Conservation (phyloP, 352 stramenopile species). For the Pythium rhizo-oryzae region DNA sequence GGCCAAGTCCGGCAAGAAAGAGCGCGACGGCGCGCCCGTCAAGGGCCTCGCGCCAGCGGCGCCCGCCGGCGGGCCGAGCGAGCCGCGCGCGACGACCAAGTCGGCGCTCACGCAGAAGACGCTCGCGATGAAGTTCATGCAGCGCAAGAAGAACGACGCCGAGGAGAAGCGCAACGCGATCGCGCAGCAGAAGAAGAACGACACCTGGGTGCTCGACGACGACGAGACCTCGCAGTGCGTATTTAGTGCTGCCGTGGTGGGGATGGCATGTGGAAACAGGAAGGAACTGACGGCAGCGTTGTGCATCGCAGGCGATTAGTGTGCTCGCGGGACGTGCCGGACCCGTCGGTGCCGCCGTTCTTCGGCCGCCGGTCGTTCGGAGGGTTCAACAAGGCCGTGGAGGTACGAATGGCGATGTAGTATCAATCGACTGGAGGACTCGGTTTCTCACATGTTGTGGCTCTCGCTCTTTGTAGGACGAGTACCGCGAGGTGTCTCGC, state of each 20-base stretch:
- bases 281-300: not conserved
- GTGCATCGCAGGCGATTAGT: constrained; percentile 38
- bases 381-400: constrained; percentile 80
- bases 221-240: constrained; percentile 26
- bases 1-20: constrained; percentile 3
- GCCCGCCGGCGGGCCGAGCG: constrained; percentile 10
- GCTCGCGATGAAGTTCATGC: constrained; percentile 91
- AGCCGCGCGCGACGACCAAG: constrained; percentile 42
- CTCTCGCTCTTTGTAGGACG: constrained; percentile 41
- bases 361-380: constrained; percentile 80
- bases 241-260: not conserved
- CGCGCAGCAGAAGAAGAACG: constrained; percentile 57
- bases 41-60: constrained; percentile 17
- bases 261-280: not conserved
- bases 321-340: constrained; percentile 59
- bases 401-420: constrained; percentile 30
- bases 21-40: constrained; percentile 21
- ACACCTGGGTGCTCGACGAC: constrained; percentile 59
- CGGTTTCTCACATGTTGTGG: not conserved
- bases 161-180: constrained; percentile 54
- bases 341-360: constrained; percentile 75
- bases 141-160: constrained; percentile 75
- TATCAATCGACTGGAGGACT: no score
- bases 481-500: constrained; percentile 61
- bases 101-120: constrained; percentile 78